Base-by-base conservation (phyloP, 2,329 filamentous ascomycete genomes). In the Exophiala bonariae region DNA sequence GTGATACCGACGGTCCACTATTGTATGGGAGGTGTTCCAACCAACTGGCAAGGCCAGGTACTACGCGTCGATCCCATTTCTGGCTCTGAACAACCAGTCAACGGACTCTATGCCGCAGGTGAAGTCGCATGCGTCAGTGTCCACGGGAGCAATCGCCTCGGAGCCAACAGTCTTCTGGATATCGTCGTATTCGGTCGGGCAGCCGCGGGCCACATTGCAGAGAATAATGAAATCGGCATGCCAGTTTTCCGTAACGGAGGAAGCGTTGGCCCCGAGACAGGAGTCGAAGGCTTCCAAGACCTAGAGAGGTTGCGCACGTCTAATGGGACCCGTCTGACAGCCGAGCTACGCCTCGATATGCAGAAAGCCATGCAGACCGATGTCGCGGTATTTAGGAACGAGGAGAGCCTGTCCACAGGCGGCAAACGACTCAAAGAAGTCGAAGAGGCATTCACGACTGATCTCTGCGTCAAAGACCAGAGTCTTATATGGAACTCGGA, bases 401-500 rank as follows among this genome's bases (percentile, higher is more conserved):
- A 93, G 37, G 51, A 58, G 85, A 92, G 70, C 87, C 83, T 52
- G 79, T 95, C 64, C 86, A 93, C 59, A 85, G 89, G 89, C 77
- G 87, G 93, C 52, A 78, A 77, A 70, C 88, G 82, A 74, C 91
- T 95, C 68, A 80, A 73, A 53, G 82, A 88, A 59, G 89, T 95
- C 59, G 89, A 95, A 67, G 70, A 79, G 61, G 79, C 75, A 59
- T 95, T 86, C 73, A 71, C 46, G 37, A 52, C 77, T 59, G 77
- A 95, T 61, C 83, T 95, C 57, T 87, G 88, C 64, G 93, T 87
- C 73, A 92, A 93, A 79, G 89, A 96, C 71, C 85, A 89, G 69
- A 90, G 86, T 77, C 93, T 95, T 88, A 95, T 95, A 75, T 96
- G 89, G 90, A 96, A 96, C 81, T 89, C 86, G 14, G 89, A 95